Conservation (phyloP, 108 stramenopile genomes). For the Cylindrotheca fusiformis region DNA sequence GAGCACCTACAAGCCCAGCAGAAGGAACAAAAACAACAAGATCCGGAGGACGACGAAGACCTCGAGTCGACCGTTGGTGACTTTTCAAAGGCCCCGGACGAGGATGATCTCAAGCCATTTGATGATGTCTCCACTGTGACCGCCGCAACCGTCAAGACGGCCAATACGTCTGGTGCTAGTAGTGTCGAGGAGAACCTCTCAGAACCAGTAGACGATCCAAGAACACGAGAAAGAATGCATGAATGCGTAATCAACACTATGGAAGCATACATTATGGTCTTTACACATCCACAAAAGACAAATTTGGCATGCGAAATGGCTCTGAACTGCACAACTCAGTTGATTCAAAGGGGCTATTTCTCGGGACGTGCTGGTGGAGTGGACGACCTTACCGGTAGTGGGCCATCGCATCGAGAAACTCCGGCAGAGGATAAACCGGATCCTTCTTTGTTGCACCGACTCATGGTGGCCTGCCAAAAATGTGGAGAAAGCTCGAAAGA, state of each 20-base stretch:
- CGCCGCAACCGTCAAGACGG: slow-evolving; percentile 1
- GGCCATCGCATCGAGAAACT: slow-evolving; percentile 10
- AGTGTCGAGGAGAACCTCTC: not conserved
- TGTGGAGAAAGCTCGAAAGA: slow-evolving; percentile 40
- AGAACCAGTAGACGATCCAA: slow-evolving; percentile 24
- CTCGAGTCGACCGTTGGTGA: slow-evolving; percentile 16
- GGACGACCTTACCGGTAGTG: slow-evolving; percentile 31
- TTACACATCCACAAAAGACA: slow-evolving; percentile 44
- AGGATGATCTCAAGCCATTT: slow-evolving; percentile 24
- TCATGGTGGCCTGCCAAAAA: slow-evolving; percentile 36
- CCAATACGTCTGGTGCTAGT: not conserved
- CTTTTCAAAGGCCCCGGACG: slow-evolving; percentile 4
- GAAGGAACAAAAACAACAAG: not conserved
- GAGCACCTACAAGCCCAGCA: slow-evolving; percentile 9
- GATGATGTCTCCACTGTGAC: slow-evolving; percentile 14
- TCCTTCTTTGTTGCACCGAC: slow-evolving; percentile 35
- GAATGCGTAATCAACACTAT: slow-evolving; percentile 31
- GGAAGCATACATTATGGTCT: slow-evolving; percentile 34
- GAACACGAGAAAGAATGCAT: slow-evolving; percentile 59
- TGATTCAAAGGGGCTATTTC: slow-evolving; percentile 61
- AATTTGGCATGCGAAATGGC: slow-evolving; percentile 60
- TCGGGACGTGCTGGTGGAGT: slow-evolving; percentile 72
- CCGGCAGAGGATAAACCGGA: not conserved
- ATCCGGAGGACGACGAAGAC: slow-evolving; percentile 11
- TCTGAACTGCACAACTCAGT: slow-evolving; percentile 53